These are phyloP conservation scores for Spathaspora hagerdaliae DNA, from an alignment of 805 yeast species.

Conservation along the genomic window DNA sequence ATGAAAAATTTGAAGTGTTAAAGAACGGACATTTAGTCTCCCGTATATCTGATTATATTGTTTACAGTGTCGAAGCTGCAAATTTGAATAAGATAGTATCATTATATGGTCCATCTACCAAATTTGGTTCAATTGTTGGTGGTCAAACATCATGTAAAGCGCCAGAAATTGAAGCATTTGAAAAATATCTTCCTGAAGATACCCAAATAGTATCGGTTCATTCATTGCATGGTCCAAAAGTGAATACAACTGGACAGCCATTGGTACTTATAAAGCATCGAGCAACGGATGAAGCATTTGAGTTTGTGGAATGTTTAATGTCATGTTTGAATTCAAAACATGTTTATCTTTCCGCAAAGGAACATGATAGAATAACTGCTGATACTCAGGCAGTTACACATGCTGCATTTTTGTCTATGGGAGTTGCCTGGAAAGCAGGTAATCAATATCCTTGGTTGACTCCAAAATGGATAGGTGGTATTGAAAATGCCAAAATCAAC, in stretches of 20 bases:
- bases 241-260: constrained; percentile 88
- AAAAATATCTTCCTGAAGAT: constrained; percentile 67
- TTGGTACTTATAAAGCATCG: constrained; percentile 79
- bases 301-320: constrained; percentile 60
- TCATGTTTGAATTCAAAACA: constrained; percentile 73
- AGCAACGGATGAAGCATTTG: constrained; percentile 50
- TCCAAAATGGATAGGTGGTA: constrained; percentile 84
- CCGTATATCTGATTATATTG: constrained; percentile 72
- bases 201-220: constrained; percentile 83
- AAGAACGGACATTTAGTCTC: constrained; percentile 82
- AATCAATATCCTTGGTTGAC: constrained; percentile 90
- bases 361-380: constrained; percentile 93
- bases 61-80: constrained; percentile 93
- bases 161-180: constrained; percentile 87
- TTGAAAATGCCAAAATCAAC: constrained; percentile 94
- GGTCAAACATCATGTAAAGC: constrained; percentile 96
- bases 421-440: constrained; percentile 85
- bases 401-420: constrained; percentile 96
- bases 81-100: constrained; percentile 69
- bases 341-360: constrained; percentile 75
- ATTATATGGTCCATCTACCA: constrained; percentile 81
- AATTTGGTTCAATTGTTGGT: constrained; percentile 88
- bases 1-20: constrained; percentile 52
- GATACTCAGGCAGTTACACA: constrained; percentile 99
- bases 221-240: constrained; percentile 92